These are phyloP conservation scores for Pyronema omphalodes DNA, from an alignment of 495 filamentous ascomycete genomes.

Conservation along the genomic window DNA sequence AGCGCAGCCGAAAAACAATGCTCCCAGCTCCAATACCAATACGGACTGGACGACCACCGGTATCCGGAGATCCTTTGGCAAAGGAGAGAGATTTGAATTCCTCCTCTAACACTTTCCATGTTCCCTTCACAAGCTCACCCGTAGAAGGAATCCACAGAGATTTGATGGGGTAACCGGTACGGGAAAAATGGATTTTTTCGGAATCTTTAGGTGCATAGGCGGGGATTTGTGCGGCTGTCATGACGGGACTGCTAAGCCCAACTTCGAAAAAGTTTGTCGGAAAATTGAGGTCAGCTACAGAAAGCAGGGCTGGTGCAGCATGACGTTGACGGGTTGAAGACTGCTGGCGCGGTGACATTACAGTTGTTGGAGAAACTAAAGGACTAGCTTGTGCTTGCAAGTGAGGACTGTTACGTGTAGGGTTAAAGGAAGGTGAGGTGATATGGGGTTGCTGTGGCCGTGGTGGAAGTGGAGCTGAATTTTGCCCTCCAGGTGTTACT, in stretches of 20 bases:
- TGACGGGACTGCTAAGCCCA: no score
- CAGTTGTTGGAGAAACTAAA: background rate
- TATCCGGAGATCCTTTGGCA: slow-evolving; percentile 1
- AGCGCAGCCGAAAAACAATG: slow-evolving; percentile 18
- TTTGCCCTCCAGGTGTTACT: background rate
- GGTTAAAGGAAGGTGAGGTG: background rate
- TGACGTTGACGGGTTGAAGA: background rate
- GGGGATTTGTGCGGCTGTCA: no score
- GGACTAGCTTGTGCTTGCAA: background rate
- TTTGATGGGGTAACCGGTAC: background rate
- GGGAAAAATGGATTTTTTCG: background rate
- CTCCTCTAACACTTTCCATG: background rate
- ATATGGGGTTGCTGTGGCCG: background rate
- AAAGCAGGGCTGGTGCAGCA: no score
- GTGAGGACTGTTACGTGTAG: background rate
- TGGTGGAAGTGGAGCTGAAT: background rate
- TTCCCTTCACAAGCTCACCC: background rate
- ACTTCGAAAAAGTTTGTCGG: no score
- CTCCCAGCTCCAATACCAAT: slow-evolving; percentile 13
- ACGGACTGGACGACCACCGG: slow-evolving; percentile 12
- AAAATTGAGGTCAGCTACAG: no score
- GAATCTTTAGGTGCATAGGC: background rate
- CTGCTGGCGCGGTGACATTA: background rate
- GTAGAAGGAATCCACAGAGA: background rate
- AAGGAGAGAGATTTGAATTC: background rate